Evolutionary conservation across 2,329 filamentous ascomycete species (phyloP).

Genomic region (Incumbomyces delicatus): DNA sequence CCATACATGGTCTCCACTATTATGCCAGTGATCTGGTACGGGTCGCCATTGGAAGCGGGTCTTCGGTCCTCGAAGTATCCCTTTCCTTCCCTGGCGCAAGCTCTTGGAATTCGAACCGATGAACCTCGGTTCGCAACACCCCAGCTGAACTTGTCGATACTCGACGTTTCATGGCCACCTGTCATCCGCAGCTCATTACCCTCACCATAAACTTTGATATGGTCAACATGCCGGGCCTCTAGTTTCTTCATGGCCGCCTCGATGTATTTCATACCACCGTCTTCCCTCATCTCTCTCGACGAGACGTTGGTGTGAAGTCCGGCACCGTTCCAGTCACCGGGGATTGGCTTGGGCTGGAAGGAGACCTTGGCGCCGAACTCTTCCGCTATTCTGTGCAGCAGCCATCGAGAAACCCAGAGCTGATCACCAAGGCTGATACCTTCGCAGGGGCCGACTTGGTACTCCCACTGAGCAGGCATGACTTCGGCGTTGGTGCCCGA

Average conservation of each 20-base stretch:
- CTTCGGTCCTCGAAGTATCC: constrained; percentile 88
- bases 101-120: constrained; percentile 83
- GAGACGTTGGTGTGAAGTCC: constrained; percentile 93
- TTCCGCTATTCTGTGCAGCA: constrained; percentile 83
- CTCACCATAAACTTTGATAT: constrained; percentile 90
- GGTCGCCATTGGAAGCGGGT: constrained; percentile 76
- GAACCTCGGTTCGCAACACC: constrained; percentile 94
- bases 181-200: constrained; percentile 93
- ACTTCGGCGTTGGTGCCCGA: constrained; percentile 99
- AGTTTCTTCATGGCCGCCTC: constrained; percentile 79
- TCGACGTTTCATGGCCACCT: constrained; percentile 85
- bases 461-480: constrained; percentile 97
- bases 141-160: constrained; percentile 86
- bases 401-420: constrained; percentile 86
- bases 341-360: constrained; percentile 89
- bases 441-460: constrained; percentile 82
- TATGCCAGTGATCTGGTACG: constrained; percentile 75
- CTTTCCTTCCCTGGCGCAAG: constrained; percentile 75
- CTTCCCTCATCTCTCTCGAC: constrained; percentile 74
- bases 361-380: constrained; percentile 96
- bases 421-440: constrained; percentile 93
- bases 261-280: constrained; percentile 93
- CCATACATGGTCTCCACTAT: constrained; percentile 58
- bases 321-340: constrained; percentile 93
- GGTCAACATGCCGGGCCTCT: constrained; percentile 65